Base-by-base conservation (phyloP, 768 basidiomycete genomes). In the Cyclocybe cylindracea region DNA sequence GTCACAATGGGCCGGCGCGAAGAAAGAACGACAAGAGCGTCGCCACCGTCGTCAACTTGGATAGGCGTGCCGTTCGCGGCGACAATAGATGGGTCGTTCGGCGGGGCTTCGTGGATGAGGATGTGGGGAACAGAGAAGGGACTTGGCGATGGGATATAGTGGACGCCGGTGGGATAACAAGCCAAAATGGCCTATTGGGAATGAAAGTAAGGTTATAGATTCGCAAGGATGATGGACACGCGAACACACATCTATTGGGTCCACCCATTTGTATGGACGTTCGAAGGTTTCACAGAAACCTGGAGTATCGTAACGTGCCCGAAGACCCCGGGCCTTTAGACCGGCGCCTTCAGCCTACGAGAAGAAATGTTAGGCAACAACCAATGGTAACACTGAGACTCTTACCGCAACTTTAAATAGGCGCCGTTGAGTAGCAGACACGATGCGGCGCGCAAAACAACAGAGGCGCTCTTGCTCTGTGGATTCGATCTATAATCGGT, bases 211-310 rank as follows among this genome's bases (percentile, higher is more conserved):
- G 24, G 5, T 3, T 24, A 24, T 24, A 24, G 5, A 24, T 24
- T 24, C 24, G 24, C 24, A 24, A 24, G 24, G 24, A 24, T 24
- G 24, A 24, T 24, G 24, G 24, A 24, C 4, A 5, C 24, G 10
- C 49, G 43, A 45, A 55, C 66, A 59, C 62, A 79, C 80, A 66
- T 78, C 73, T 31, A 78, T 82, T 41, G 79, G 76, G 62, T 85
- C 82, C 24, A 63, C 64, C 82, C 82, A 85, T 37, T 52, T 50
- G 59, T 73, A 82, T 5, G 72, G 66, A 39, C 59, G 64, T 46
- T 81, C 79, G 31, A 75, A 45, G 5, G 61, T 51, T 19, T 54
- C 57, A 14, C 71, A 48, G 56, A 68, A 64, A 5, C 60, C 60
- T 1, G 67, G 55, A 4, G 47, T 48, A 46, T 76, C 72, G 51